A percentile compares a stretch with the other conserved stretches of the same genome.
Evolutionary conservation across 805 yeast species (phyloP).

Genomic region (Yarrowia sp.): DNA sequence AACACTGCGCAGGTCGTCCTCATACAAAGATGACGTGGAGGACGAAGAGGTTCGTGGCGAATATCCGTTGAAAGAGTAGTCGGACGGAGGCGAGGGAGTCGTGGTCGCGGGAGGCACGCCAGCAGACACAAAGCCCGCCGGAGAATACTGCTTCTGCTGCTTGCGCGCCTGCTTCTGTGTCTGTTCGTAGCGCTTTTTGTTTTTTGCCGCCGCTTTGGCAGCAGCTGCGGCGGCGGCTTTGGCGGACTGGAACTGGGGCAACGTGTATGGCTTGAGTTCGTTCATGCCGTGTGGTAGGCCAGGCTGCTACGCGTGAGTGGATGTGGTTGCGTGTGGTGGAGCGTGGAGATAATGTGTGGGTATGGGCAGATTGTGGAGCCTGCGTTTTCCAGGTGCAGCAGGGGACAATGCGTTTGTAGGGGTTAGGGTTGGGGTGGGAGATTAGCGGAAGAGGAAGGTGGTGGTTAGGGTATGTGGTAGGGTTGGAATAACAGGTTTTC

Average conservation of each 20-base stretch:
- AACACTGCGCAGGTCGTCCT: conserved; percentile 18
- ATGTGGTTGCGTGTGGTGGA: neutral
- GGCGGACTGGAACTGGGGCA: conserved; percentile 27
- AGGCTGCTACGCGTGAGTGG: neutral
- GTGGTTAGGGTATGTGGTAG: neutral
- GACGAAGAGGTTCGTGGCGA: neutral
- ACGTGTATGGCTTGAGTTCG: conserved; percentile 26
- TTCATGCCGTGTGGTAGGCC: neutral
- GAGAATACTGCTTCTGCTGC: conserved; percentile 2
- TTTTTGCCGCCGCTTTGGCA: conserved; percentile 18
- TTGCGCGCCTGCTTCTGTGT: conserved; percentile 19
- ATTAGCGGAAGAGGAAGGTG: neutral
- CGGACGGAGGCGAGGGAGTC: conserved; percentile 7
- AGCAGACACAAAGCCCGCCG: neutral
- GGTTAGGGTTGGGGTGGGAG: neutral
- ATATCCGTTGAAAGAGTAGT: neutral
- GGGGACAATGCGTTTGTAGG: conserved; percentile 3
- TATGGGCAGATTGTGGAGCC: conserved; percentile 22
- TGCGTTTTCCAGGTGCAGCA: neutral
- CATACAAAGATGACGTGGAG: conserved; percentile 7
- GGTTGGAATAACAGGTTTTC: neutral
- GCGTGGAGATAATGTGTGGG: conserved; percentile 22
- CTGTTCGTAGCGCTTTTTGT: conserved; percentile 20
- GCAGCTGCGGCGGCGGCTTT: conserved; percentile 21
- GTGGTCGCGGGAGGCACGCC: neutral